Evolutionary conservation across 768 basidiomycete genomes (phyloP).

Genomic region (Roridomyces roridus): DNA sequence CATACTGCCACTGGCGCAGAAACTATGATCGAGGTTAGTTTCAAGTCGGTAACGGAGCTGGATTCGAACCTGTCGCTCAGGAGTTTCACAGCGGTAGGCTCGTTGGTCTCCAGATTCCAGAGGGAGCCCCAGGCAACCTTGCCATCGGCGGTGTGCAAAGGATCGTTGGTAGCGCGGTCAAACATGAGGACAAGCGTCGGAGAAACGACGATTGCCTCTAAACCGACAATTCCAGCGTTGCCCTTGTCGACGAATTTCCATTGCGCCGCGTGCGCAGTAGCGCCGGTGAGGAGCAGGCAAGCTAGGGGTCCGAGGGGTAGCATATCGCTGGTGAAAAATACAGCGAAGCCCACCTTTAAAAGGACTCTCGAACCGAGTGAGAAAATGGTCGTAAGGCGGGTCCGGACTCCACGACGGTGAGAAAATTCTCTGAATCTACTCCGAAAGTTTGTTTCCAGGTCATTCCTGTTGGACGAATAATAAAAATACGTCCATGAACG

Average conservation of each 20-base stretch:
- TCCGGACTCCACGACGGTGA: constrained; percentile 8
- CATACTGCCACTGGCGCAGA: constrained; percentile 37
- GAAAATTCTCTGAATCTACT: neutral
- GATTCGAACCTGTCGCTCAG: constrained; percentile 62
- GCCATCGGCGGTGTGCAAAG: constrained; percentile 34
- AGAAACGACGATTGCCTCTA: constrained; percentile 34
- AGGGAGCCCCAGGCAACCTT: constrained; percentile 32
- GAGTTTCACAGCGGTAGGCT: constrained; percentile 29
- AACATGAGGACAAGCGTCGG: constrained; percentile 32
- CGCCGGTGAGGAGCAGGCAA: constrained; percentile 8
- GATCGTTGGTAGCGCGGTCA: constrained; percentile 7
- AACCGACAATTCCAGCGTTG: constrained; percentile 30
- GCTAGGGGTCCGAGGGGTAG: constrained; percentile 14
- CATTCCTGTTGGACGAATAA: no score
- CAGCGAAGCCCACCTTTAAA: constrained; percentile 2
- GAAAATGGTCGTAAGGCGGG: neutral
- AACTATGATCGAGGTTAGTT: no score
- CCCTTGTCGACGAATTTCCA: constrained; percentile 36
- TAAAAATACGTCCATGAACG: no score
- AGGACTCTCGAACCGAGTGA: no score
- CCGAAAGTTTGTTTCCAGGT: no score
- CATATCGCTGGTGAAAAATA: constrained; percentile 1
- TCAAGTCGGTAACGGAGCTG: no score
- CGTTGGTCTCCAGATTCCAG: constrained; percentile 31
- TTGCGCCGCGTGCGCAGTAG: constrained; percentile 8